Evolutionary conservation across 352 stramenopile genomes (phyloP).

Genomic region (Globisporangium spinosum): DNA sequence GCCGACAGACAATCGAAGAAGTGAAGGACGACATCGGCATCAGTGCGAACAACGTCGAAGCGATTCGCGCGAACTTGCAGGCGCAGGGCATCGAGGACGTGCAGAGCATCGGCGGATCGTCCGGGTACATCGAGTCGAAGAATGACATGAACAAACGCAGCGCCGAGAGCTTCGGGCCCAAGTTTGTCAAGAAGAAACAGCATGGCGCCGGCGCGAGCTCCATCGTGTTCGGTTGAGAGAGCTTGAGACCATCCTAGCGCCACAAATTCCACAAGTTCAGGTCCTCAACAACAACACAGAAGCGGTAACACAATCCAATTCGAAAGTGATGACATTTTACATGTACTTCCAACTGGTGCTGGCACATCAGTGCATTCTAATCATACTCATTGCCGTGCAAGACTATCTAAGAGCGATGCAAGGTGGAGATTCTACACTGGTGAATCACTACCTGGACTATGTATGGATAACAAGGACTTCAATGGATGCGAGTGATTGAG

Average conservation of each 20-base stretch:
- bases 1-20: conserved; percentile 42
- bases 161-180: conserved; percentile 43
- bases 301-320: background rate
- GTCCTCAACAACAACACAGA: background rate
- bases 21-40: conserved; percentile 45
- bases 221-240: conserved; percentile 74
- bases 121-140: conserved; percentile 22
- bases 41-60: conserved; percentile 24
- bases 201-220: conserved; percentile 70
- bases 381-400: too few relatives aligned
- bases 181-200: conserved; percentile 74
- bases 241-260: background rate
- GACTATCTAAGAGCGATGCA: background rate
- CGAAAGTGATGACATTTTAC: background rate
- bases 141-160: conserved; percentile 17
- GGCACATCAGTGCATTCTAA: too few relatives aligned
- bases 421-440: background rate
- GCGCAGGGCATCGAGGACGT: conserved; percentile 30
- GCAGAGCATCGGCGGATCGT: conserved; percentile 15
- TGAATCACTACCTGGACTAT: too few relatives aligned
- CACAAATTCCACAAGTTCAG: background rate
- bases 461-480: too few relatives aligned
- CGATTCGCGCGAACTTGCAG: conserved; percentile 40
- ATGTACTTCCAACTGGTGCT: background rate
- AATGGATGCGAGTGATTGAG: too few relatives aligned